Evolutionary conservation across 1,284 basidiomycete species (phyloP), one percentile per base, ranked within the genome.

Genomic region (Peniophora sp.): DNA sequence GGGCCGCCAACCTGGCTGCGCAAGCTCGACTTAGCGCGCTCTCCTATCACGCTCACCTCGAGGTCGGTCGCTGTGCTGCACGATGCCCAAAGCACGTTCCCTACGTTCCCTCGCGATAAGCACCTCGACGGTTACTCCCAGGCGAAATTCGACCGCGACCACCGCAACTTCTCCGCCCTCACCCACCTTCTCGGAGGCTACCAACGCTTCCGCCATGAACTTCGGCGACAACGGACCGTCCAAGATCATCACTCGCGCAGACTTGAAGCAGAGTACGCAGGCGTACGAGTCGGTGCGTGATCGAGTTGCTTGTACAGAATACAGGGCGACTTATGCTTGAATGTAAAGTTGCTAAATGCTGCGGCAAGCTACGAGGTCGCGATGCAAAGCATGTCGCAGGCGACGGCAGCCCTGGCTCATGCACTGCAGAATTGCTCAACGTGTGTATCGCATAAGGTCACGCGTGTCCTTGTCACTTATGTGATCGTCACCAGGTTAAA

Each of bases 281-380:
- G 80, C 88, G 14, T 93, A 90, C 62, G 89, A 92, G 63, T 81
- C 86, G 49, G 88, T 89, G 63, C 63, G 81, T 63, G 36, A 52
- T 50, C 39, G 20, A 17, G 14, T 42, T 55, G 8, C 15, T 5
- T 35, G 42, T 34, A 42, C 24, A 23, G 18, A 20, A 9, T 23
- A 23, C 12, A 35, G 11, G 15, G 14, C 41, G 45, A 45, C 49
- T 51, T 17, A 34, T 47, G 27, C 27, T 12, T 14, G 18, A 43
- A 23, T 8, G n/a, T 23, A 43, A 58, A 94, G 83, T 74, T 97
- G 47, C 79, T 97, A 69, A 78, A 69, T 55, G 79, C 84, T 44
- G 89, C 88, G 56, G 85, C 91, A 48, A 79, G 78, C 50, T 97
- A 96, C 71, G 89, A 94, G 47, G 74, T 83, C 35, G 88, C 91